Percentiles rank a stretch among this genome's conserved stretches.
These are phyloP conservation scores for Picochlorum sp. DNA, from an alignment of 139 green algal genomes.

Conservation along the genomic window DNA sequence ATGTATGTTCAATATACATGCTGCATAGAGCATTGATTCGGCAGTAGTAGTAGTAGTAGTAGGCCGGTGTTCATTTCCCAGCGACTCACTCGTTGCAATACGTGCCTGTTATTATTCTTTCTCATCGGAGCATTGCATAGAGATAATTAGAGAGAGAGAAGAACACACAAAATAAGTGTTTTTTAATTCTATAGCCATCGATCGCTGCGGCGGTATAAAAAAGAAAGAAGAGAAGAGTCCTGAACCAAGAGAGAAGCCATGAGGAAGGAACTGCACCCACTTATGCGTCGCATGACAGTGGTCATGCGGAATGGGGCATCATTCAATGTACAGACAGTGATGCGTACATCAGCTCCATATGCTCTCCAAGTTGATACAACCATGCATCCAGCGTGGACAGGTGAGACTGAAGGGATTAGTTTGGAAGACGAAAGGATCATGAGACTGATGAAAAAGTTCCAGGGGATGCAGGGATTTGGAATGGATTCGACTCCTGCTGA, in stretches of 20 bases:
- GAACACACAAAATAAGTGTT: too few species aligned
- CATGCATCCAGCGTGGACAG: slow-evolving; percentile 28
- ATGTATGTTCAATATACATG: too few species aligned
- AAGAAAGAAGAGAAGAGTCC: too few species aligned
- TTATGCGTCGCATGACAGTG: slow-evolving; percentile 21
- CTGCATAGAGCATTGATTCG: too few species aligned
- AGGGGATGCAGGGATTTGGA: slow-evolving; percentile 8
- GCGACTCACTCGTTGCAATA: too few species aligned
- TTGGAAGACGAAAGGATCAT: slow-evolving; percentile 21
- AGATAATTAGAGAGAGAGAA: too few species aligned
- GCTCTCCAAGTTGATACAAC: slow-evolving; percentile 27
- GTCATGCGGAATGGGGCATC: slow-evolving; percentile 31
- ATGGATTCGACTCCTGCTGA: neutral
- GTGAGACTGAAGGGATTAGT: slow-evolving; percentile 13
- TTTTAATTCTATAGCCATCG: too few species aligned
- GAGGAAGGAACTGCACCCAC: slow-evolving; percentile 25
- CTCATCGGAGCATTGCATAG: too few species aligned
- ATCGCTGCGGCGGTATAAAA: too few species aligned
- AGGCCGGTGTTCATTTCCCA: too few species aligned
- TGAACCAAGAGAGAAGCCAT: neutral
- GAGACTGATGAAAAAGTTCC: slow-evolving; percentile 10
- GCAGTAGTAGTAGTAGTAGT: too few species aligned
- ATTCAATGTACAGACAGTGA: slow-evolving; percentile 17
- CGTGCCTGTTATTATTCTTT: too few species aligned
- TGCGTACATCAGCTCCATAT: slow-evolving; percentile 20